Base-by-base conservation (phyloP, 1,139 yeast genomes). In the Hyphopichia pseudoburtonii region DNA sequence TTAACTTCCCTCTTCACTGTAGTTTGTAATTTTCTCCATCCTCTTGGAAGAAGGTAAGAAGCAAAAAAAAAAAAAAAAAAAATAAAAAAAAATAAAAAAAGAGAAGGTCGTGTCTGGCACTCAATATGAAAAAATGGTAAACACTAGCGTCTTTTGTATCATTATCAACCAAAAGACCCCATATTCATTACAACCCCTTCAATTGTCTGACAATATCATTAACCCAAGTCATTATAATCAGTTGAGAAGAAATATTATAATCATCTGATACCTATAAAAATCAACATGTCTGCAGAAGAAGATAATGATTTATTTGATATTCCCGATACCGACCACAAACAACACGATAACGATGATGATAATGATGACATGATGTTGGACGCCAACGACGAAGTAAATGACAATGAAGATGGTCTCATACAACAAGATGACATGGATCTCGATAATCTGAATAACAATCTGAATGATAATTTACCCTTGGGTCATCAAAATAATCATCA, bases 281-380 rank as follows among this genome's bases (percentile, higher is more conserved):
- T 10, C 9, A 21, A 7, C 38, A 48, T 48, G 54, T 34, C 47
- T 12, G 37, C 46, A 41, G 27, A 24, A 9, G 54, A 57, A 26
- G 64, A 58, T 35, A 60, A 57, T 34, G 43, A 34, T 23, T 29
- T 34, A 23, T 34, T 34, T 19, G 36, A 56, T 22, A 56, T 57
- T 42, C 55, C 57, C 28, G 61, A 52, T 28, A 56, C 51, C 28
- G 57, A 52, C 17, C 7, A 27, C 17, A 10, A 27, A 16, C 15
- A 27, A 5, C 15, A 25, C 14, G 60, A 51, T 26, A 56, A 53
- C 28, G 57, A 52, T 6, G 6, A 15, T 11, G 15, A 18, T 18
- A 28, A 28, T n/a, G 31, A 18, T 17, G 31, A 28, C 3, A 4
- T 17, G 4, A 17, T 28, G 19, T 11, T 28, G 3, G 23, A 28